Evolutionary conservation across 345 rosid genomes (phyloP).

Genomic region (Lepidium didymum): DNA sequence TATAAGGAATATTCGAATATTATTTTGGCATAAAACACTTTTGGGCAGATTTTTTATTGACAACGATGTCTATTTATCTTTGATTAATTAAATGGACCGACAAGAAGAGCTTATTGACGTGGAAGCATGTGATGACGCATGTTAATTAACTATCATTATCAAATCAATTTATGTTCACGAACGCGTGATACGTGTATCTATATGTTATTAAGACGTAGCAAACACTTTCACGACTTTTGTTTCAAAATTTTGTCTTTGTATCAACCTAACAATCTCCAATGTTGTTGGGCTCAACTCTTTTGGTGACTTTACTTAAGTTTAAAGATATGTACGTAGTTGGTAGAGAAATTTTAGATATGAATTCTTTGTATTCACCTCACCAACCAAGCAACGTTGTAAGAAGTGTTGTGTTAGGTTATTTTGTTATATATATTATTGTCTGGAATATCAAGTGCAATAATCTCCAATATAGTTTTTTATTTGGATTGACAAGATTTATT

Average conservation of each 20-base stretch:
- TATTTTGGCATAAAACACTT: background rate
- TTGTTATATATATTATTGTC: too few species aligned
- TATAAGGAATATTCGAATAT: background rate
- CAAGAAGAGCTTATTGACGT: conserved; percentile 17
- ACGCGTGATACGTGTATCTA: background rate
- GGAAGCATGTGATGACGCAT: conserved; percentile 12
- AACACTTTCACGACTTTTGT: background rate
- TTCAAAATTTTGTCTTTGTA: background rate
- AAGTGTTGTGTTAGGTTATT: background rate
- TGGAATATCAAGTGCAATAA: too few species aligned
- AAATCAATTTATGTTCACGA: background rate
- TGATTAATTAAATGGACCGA: conserved; percentile 9
- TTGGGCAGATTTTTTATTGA: background rate
- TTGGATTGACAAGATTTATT: too few species aligned
- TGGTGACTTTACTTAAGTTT: background rate
- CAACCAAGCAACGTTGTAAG: background rate
- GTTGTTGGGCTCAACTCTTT: background rate
- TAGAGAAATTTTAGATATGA: background rate
- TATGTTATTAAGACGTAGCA: background rate
- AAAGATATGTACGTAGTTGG: background rate
- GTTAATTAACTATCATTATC: conserved; percentile 13
- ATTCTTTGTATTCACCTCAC: background rate
- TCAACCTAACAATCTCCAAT: background rate
- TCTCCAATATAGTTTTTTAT: too few species aligned
- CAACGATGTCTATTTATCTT: background rate